phyloP scores from a whole-genome alignment of 139 green algal genomes.

The Ettlia oleoabundans region DNA sequence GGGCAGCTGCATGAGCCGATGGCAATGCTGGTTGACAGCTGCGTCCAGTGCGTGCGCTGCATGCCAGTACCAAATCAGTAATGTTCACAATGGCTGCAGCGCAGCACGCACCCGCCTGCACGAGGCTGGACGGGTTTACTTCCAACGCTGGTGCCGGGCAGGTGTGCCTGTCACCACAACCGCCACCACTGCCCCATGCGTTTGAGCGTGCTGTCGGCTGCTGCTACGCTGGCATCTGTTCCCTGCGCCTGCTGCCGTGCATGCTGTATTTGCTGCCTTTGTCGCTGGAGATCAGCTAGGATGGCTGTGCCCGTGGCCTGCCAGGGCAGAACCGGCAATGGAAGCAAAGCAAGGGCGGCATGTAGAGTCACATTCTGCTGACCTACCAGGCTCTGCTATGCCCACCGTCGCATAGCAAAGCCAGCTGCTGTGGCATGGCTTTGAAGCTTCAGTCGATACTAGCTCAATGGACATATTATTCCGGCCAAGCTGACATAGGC shows the following conservation, averaged over 20 bases:
- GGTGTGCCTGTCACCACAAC: constrained; percentile 12
- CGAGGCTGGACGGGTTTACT: too few species aligned
- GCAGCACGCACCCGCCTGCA: neutral
- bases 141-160: neutral
- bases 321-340: neutral
- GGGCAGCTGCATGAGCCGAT: neutral
- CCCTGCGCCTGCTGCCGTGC: constrained; percentile 40
- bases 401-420: too few species aligned
- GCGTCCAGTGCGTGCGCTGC: too few species aligned
- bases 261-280: constrained; percentile 64
- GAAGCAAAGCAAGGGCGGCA: neutral
- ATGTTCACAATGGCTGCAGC: too few species aligned
- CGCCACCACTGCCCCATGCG: constrained; percentile 52
- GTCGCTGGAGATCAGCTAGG: constrained; percentile 62
- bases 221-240: constrained; percentile 50
- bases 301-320: constrained; percentile 62
- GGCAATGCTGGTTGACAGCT: too few species aligned
- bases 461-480: too few species aligned
- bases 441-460: too few species aligned
- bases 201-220: constrained; percentile 39
- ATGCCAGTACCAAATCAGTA: too few species aligned
- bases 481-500: too few species aligned
- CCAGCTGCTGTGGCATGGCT: too few species aligned
- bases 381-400: too few species aligned
- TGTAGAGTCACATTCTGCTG: neutral